These are phyloP conservation scores for Cercospora sp. DNA, from an alignment of 2,329 filamentous ascomycete species.

Conservation along the genomic window DNA sequence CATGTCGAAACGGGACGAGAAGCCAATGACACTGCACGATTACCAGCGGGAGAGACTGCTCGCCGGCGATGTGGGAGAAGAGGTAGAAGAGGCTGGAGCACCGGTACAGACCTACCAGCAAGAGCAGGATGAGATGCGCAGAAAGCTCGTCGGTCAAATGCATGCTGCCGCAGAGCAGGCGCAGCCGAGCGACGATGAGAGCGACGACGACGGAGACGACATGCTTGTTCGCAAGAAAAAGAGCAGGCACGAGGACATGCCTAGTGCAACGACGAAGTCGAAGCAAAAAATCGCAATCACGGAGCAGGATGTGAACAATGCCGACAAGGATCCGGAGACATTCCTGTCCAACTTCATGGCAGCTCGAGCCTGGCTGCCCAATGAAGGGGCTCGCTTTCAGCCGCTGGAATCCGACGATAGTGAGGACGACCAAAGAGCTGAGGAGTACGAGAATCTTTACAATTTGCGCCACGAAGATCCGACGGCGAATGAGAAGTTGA, in stretches of 20 bases:
- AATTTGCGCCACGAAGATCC: slow-evolving; percentile 96
- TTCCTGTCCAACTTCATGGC: slow-evolving; percentile 95
- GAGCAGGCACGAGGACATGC: slow-evolving; percentile 36
- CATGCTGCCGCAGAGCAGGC: slow-evolving; percentile 59
- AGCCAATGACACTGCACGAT: slow-evolving; percentile 81
- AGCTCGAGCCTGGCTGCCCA: slow-evolving; percentile 83
- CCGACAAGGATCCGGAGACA: slow-evolving; percentile 85
- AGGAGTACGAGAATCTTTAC: slow-evolving; percentile 88
- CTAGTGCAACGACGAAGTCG: slow-evolving; percentile 30
- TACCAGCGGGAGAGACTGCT: slow-evolving; percentile 92
- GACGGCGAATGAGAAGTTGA: slow-evolving; percentile 82
- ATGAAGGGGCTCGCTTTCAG: slow-evolving; percentile 66
- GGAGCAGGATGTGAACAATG: slow-evolving; percentile 68
- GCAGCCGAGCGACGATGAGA: slow-evolving; percentile 46
- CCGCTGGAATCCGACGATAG: slow-evolving; percentile 92
- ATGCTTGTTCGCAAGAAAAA: slow-evolving; percentile 74
- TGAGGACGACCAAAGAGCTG: slow-evolving; percentile 71
- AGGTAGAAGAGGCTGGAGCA: slow-evolving; percentile 54
- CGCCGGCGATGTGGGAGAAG: slow-evolving; percentile 64
- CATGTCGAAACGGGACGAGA: slow-evolving; percentile 60
- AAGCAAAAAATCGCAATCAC: slow-evolving; percentile 42
- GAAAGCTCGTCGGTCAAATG: slow-evolving; percentile 76
- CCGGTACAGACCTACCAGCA: slow-evolving; percentile 74
- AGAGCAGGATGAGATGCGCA: slow-evolving; percentile 82
- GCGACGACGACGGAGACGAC: slow-evolving; percentile 62